Percentiles rank a stretch among this genome's conserved stretches.
Conservation (phyloP, 345 rosid species). For the Citrus inodora region DNA sequence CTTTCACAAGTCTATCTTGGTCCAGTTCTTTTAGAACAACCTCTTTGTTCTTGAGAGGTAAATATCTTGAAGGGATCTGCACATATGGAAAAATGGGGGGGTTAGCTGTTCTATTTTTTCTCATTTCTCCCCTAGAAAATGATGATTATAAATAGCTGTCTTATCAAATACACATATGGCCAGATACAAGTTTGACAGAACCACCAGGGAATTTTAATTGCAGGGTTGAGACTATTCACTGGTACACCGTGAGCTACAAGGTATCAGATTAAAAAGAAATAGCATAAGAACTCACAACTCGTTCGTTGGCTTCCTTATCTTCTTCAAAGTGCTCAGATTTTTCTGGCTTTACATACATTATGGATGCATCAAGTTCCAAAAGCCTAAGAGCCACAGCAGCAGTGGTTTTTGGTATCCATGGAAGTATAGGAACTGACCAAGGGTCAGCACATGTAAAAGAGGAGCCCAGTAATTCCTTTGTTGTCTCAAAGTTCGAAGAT, state of each 20-base stretch:
- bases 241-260: background rate
- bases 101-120: background rate
- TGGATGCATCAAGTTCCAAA: slow-evolving; percentile 69
- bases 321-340: slow-evolving; percentile 48
- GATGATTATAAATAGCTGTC: background rate
- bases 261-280: background rate
- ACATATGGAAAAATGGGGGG: slow-evolving; percentile 4
- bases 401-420: slow-evolving; percentile 95
- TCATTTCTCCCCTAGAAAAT: no score
- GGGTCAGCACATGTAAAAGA: slow-evolving; percentile 16
- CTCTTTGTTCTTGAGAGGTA: slow-evolving; percentile 48
- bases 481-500: slow-evolving; percentile 57
- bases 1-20: slow-evolving; percentile 29
- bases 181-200: background rate
- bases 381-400: slow-evolving; percentile 88
- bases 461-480: slow-evolving; percentile 63
- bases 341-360: slow-evolving; percentile 53
- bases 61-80: slow-evolving; percentile 57
- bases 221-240: background rate
- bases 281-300: slow-evolving; percentile 45
- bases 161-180: background rate
- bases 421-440: slow-evolving; percentile 56
- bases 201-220: background rate
- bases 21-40: slow-evolving; percentile 36
- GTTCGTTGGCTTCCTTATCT: slow-evolving; percentile 41